These are phyloP conservation scores for Metschnikowia noctiluminum DNA, from an alignment of 805 yeast genomes.

Conservation along the genomic window DNA sequence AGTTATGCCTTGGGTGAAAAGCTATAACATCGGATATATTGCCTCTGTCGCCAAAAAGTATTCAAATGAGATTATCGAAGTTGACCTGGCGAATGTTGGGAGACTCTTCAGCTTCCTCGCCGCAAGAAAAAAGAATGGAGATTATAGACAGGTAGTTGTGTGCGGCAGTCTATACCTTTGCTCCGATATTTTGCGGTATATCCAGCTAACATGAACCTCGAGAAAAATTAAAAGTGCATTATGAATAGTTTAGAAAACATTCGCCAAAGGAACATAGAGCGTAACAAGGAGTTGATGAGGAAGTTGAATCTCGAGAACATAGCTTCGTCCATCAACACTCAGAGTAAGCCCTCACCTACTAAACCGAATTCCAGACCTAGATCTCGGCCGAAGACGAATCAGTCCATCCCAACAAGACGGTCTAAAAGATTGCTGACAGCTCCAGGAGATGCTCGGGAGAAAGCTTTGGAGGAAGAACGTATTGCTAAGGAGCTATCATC, in stretches of 20 bases:
- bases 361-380: conserved; percentile 18
- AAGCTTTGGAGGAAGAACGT: conserved; percentile 32
- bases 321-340: conserved; percentile 46
- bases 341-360: conserved; percentile 9
- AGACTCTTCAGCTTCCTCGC: conserved; percentile 7
- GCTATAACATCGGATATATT: conserved; percentile 40
- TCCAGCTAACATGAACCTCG: conserved; percentile 3
- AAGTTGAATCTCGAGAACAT: conserved; percentile 65
- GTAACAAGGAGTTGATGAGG: conserved; percentile 73
- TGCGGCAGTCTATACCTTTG: conserved; percentile 44
- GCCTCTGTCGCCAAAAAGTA: conserved; percentile 19
- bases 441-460: conserved; percentile 36
- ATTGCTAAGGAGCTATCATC: conserved; percentile 33
- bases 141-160: conserved; percentile 30
- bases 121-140: conserved; percentile 19
- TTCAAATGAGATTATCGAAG: conserved; percentile 19
- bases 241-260: conserved; percentile 10
- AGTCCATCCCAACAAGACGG: conserved; percentile 58
- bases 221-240: background rate
- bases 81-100: background rate
- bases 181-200: conserved; percentile 34
- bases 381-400: conserved; percentile 14
- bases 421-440: conserved; percentile 71
- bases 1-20: conserved; percentile 90
- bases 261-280: conserved; percentile 62